Conservation (phyloP, 352 stramenopile species). For the Globisporangium yorkense region DNA sequence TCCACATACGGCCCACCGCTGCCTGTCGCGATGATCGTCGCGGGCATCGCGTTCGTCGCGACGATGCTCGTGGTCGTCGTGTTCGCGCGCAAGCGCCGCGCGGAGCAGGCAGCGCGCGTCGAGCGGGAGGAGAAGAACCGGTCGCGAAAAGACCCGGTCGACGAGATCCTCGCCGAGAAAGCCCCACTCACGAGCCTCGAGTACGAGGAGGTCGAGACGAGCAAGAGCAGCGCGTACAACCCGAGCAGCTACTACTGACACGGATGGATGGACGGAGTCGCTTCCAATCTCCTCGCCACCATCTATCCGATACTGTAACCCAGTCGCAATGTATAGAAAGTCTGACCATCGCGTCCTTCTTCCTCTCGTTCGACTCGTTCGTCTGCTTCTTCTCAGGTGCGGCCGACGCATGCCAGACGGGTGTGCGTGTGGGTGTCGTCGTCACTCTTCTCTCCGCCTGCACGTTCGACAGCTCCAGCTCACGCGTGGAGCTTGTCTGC, state of each 20-base stretch:
- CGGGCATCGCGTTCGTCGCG: conserved; percentile 18
- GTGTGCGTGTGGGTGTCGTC: not conserved
- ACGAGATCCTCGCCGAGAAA: conserved; percentile 25
- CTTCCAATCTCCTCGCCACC: not conserved
- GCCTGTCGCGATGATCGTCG: conserved; percentile 20
- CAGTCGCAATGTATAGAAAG: not conserved
- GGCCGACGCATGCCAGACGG: not conserved
- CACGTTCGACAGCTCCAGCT: not conserved
- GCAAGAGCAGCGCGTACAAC: conserved; percentile 24
- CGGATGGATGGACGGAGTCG: not conserved
- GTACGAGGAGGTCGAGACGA: conserved; percentile 22
- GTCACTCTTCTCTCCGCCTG: not conserved
- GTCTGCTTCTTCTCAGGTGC: too few species aligned
- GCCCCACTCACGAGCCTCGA: conserved; percentile 13
- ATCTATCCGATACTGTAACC: too few species aligned
- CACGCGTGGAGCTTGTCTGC: conserved; percentile 79
- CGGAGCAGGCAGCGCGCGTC: conserved; percentile 21
- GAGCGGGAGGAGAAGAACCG: conserved; percentile 34
- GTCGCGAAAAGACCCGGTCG: conserved; percentile 18
- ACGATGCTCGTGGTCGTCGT: conserved; percentile 43
- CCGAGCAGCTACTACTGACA: conserved; percentile 17
- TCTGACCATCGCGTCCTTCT: not conserved
- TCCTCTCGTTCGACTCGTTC: not conserved
- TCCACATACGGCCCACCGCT: conserved; percentile 27
- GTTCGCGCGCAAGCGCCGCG: conserved; percentile 29